phyloP scores from a whole-genome alignment of 768 basidiomycete genomes.

The Auricularia cornea region DNA sequence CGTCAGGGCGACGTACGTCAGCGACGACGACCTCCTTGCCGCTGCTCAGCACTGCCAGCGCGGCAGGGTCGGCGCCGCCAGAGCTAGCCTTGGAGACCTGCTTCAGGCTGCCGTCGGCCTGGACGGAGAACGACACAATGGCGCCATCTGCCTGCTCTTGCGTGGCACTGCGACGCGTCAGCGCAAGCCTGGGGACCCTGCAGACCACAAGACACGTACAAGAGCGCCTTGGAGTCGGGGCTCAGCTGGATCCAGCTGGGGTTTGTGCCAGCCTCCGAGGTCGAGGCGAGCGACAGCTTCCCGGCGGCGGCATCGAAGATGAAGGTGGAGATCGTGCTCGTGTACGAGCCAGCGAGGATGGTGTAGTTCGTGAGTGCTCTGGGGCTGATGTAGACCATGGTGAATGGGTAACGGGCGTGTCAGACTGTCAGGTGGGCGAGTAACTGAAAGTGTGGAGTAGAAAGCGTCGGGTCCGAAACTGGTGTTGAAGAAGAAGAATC shows the following conservation, averaged over 20 bases:
- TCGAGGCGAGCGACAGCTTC: not conserved
- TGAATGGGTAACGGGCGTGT: too few relatives aligned
- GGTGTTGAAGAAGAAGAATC: too few relatives aligned
- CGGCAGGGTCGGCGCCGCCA: constrained; percentile 57
- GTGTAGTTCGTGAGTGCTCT: not conserved
- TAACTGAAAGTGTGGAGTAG: too few relatives aligned
- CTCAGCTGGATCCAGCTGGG: constrained; percentile 3
- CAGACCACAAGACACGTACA: too few relatives aligned
- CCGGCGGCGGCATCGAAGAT: constrained; percentile 2
- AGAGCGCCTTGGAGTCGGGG: not conserved
- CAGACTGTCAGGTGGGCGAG: too few relatives aligned
- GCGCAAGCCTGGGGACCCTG: too few relatives aligned
- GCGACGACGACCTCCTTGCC: constrained; percentile 54
- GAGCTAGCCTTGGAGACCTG: not conserved
- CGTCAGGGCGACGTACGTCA: constrained; percentile 51
- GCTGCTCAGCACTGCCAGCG: constrained; percentile 37
- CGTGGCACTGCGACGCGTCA: not conserved
- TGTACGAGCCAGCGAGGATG: constrained; percentile 2
- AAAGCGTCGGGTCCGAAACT: too few relatives aligned
- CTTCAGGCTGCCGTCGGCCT: constrained; percentile 2
- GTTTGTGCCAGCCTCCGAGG: not conserved
- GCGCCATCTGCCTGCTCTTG: constrained; percentile 2
- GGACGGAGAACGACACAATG: not conserved
- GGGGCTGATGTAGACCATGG: not conserved
- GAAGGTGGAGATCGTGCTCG: constrained; percentile 2